Evolutionary conservation across 1,139 yeast species (phyloP), one percentile per base, ranked within the genome.

Genomic region (Pichia inconspicua): DNA sequence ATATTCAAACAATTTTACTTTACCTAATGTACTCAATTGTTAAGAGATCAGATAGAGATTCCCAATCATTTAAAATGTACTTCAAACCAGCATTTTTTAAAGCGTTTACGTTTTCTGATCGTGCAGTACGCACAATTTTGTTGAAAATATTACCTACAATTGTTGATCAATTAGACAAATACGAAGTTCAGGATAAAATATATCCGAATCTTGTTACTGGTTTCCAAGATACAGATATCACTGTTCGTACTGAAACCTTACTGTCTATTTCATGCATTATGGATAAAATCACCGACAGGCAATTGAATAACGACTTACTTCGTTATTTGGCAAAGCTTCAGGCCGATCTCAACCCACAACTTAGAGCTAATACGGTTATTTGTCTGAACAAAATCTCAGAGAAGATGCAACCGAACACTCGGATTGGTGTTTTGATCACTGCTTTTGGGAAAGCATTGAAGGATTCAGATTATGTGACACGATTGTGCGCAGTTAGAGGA

Each of bases 311-410:
- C 58, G 97, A 92, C 49, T 68, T 92, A 38, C 70, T 92, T 46
- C 76, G 95, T 56, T 75, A 80, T 44, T 69, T 92, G 50, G 97
- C 97, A 1, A 87, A 85, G 61, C 79, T 95, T 1, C 97, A 90
- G 64, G 82, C 78, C 64, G 98, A 92, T 61, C 78, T 82, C 2
- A 83, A 82, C 50, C 83, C 94, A 1, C 86, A 87, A 25, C 86
- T 92, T 19, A 70, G 98, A 56, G 88, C 92, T 7, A 86, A 88
- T 65, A 90, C 97, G 0, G 77, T 94, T 25, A 75, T 87, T 27
- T 74, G 88, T 41, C 75, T 92, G 27, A 82, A 88, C 28, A 79
- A 79, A 51, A 81, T 92, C 32, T 82, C 96, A 0, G 68, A 74
- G 32, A 70, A 74, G 53, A 76, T 92, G 53, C 82, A 82, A 51